These are phyloP conservation scores for Phytophthora syringae DNA, from an alignment of 352 stramenopile species.

Conservation along the genomic window DNA sequence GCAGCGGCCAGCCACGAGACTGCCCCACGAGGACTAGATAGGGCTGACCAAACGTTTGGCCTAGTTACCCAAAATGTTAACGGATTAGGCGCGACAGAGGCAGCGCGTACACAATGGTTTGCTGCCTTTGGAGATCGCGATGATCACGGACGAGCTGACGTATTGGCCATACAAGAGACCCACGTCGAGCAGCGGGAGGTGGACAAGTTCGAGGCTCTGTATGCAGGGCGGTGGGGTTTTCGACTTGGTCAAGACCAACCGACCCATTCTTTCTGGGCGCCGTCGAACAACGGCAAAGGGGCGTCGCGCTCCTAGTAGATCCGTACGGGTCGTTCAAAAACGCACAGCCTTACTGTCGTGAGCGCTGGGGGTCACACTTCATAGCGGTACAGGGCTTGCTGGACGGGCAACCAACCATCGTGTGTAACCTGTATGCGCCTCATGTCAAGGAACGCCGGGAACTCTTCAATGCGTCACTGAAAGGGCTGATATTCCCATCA, in stretches of 20 bases:
- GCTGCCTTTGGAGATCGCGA: not conserved
- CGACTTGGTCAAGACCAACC: not conserved
- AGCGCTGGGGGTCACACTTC: not conserved
- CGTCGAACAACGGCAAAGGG: not conserved
- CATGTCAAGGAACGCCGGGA: not conserved
- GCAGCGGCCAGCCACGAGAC: too few species aligned
- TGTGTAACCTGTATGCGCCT: not conserved
- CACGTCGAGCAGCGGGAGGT: too few species aligned
- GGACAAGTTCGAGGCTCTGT: not conserved
- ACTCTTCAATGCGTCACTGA: not conserved
- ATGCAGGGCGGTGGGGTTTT: constrained; percentile 5
- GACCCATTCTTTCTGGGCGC: not conserved
- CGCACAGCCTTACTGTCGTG: not conserved
- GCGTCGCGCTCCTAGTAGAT: not conserved
- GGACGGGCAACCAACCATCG: not conserved
- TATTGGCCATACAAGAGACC: not conserved
- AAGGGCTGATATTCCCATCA: not conserved
- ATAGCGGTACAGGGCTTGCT: not conserved
- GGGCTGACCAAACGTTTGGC: constrained; percentile 1
- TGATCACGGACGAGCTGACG: not conserved
- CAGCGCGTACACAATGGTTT: not conserved
- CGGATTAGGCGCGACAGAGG: not conserved
- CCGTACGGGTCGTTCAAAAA: not conserved
- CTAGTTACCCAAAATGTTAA: constrained; percentile 8
- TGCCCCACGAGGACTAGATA: too few species aligned